Evolutionary conservation across 2,329 filamentous ascomycete genomes (phyloP), one percentile per base, ranked within the genome.

Genomic region (Parafenestella ontariensis): DNA sequence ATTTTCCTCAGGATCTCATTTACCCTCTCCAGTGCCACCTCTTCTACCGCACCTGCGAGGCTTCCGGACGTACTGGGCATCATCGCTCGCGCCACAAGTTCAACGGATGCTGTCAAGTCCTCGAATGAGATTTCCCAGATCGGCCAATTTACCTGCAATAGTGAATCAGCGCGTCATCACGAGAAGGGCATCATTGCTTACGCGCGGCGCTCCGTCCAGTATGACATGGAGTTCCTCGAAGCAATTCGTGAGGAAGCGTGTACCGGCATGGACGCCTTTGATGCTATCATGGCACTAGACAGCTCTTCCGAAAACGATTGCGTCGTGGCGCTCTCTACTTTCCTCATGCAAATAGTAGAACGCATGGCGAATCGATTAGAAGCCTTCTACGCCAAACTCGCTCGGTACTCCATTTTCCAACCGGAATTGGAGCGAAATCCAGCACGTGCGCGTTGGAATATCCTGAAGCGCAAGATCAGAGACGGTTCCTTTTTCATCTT

Each of bases 401-500:
- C 82, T 0, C 77, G 78, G 13, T 74, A 79, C 56, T 82, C 80
- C 0, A 75, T 85, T 7, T 83, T 84, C 56, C 77, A 78, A 10
- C 82, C 82, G 0, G 79, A 80, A 52, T 74, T 85, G 5, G 83
- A 85, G 65, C 75, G 73, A 20, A 84, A 83, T 59, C 82, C 83
- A 0, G 82, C 82, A 0, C 73, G 83, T 5, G 79, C 82, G 0
- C 72, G 83, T 4, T 85, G 83, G 82, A 77, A 80, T 17, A 76
- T 83, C 2, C 73, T 85, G 6, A 76, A 78, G 0, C 75, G 78
- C 28, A 79, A 77, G 37, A 76, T 85, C 13, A 72, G 74, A 4
- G 82, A 85, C 43, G 82, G 82, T 0, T 82, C 78, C 0, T 79
- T 85, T 55, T 85, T 85, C 59, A 69, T 83, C n/a, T n/a, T n/a